Base-by-base conservation (phyloP, 371 early-diverging fungal species). In the Dichotomocladium elegans region DNA sequence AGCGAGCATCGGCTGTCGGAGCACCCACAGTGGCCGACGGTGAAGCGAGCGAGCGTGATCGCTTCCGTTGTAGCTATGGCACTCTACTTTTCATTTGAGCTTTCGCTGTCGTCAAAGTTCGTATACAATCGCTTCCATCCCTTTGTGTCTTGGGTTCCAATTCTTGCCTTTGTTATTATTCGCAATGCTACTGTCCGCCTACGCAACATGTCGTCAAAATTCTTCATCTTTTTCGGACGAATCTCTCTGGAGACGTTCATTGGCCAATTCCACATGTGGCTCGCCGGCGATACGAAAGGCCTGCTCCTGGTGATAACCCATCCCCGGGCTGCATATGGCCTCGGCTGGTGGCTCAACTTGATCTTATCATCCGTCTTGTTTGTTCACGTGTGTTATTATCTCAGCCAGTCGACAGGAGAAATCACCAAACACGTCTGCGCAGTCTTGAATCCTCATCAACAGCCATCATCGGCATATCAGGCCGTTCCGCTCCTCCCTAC, bases 201-300 rank as follows among this genome's bases (percentile, higher is more conserved):
- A 29, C 72, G 88, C 4, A 64, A 72, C 35, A 76, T 73, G 9
- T 62, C 79, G 15, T 83, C 83, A 15, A 40, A 61, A 2, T 79
- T 81, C 47, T 87, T 76, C 63, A 46, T 70, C 5, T 82, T 77
- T 37, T 70, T 87, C 22, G 91, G 90, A 17, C 74, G 68, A 24
- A 79, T 80, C 51, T 85, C 85, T 4, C 62, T 91, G 14, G 91
- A 91, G 59, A 86, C 87, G 10, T 89, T 88, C 44, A 83, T 89
- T 57, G 82, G 87, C 14, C 91, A 91, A 67, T 89, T 83, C 66
- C 91, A 91, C 58, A 70, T 89, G 57, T 89, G 87, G 81, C 61
- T 91, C 29, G 89, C 85, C 3, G 83, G 76, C 10, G 89, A 89
- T 54, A 88, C 88, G 15, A 82, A 80, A 41, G 88, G 83, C n/a